Conservation (phyloP, 2,329 filamentous ascomycete species). For the Biscogniauxia sp. region DNA sequence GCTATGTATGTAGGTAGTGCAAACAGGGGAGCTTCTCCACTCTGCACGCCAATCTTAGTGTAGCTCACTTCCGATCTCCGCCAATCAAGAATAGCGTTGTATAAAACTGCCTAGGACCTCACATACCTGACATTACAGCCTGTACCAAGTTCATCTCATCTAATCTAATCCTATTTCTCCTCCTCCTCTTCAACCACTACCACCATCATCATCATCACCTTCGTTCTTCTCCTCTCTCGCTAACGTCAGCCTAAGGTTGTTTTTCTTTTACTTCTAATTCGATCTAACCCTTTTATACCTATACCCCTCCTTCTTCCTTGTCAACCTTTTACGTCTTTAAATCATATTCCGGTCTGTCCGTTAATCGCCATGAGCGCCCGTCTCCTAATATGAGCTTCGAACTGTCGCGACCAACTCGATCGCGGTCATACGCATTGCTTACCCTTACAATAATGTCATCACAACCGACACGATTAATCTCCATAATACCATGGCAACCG, state of each 20-base stretch:
- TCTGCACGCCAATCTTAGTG: neutral
- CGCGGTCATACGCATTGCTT: slow-evolving; percentile 19
- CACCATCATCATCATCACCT: neutral
- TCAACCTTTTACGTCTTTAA: neutral
- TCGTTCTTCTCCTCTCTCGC: neutral
- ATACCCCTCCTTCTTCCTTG: neutral
- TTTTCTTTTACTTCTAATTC: neutral
- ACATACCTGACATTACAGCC: neutral
- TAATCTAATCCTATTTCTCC: neutral
- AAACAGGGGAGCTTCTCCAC: neutral
- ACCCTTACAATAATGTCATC: slow-evolving; percentile 12
- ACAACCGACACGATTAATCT: slow-evolving; percentile 9
- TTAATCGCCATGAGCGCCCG: slow-evolving; percentile 14
- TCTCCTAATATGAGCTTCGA: slow-evolving; percentile 23
- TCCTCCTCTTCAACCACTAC: neutral
- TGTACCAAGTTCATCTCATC: neutral
- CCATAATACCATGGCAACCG: slow-evolving; percentile 37
- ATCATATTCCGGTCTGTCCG: slow-evolving; percentile 5
- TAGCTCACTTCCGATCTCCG: neutral
- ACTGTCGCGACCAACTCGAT: slow-evolving; percentile 10
- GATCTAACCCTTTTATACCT: neutral
- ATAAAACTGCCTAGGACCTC: neutral
- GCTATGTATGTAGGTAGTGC: neutral
- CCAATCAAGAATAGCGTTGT: neutral
- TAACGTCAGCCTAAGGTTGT: neutral